A percentile compares a stretch with the other conserved stretches of the same genome.
Evolutionary conservation across 2,329 filamentous ascomycete species (phyloP).

Genomic region (Aureobasidium namibiae): DNA sequence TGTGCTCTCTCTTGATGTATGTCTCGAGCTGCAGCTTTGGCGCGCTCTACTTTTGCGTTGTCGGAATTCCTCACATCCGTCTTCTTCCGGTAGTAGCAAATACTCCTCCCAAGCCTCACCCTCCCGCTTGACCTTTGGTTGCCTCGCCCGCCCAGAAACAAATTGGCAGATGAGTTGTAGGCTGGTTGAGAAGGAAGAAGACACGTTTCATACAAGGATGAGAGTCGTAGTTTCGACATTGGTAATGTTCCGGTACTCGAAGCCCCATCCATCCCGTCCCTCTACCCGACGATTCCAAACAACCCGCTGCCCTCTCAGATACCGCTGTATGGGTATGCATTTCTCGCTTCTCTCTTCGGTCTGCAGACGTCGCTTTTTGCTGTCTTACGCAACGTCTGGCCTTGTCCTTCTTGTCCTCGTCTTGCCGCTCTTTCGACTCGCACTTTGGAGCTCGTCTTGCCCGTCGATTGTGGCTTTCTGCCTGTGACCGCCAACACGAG

Average conservation of each 20-base stretch:
- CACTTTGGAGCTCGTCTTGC: conserved; percentile 15
- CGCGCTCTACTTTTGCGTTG: conserved; percentile 19
- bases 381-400: conserved; percentile 5
- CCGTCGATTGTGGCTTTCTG: conserved; percentile 26
- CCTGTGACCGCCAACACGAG: conserved; percentile 26
- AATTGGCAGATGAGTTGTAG: conserved; percentile 15
- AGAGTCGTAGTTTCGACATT: conserved; percentile 12
- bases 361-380: conserved; percentile 20
- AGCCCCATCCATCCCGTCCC: conserved; percentile 37
- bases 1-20: conserved; percentile 24
- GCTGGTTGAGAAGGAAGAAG: conserved; percentile 20
- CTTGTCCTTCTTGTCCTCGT: conserved; percentile 14
- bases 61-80: conserved; percentile 17
- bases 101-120: conserved; percentile 16
- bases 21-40: conserved; percentile 12
- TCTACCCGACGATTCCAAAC: conserved; percentile 27
- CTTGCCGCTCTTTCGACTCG: conserved; percentile 22
- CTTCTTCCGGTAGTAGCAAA: conserved; percentile 14
- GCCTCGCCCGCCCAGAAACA: conserved; percentile 3
- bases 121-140: conserved; percentile 5
- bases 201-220: conserved; percentile 9
- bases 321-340: conserved; percentile 24
- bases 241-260: conserved; percentile 22
- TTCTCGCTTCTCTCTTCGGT: conserved; percentile 24
- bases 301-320: conserved; percentile 27